Base-by-base conservation (phyloP, 140 eudicot genomes). In the Bidens hawaiensis region DNA sequence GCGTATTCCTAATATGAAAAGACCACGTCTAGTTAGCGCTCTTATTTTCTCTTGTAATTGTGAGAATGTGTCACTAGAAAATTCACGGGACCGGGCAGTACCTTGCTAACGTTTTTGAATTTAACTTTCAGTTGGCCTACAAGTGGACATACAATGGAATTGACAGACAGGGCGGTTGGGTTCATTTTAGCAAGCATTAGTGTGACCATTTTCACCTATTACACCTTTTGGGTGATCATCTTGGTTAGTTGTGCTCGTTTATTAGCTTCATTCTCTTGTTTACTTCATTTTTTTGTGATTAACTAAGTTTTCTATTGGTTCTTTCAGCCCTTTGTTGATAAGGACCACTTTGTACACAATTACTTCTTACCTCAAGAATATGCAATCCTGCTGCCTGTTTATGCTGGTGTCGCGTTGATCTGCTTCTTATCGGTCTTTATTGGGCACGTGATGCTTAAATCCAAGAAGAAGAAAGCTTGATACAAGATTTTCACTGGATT, bases 211-310 rank as follows among this genome's bases (percentile, higher is more conserved):
- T 93, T 93, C 81, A 82, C 99, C 5, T 93, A 93, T 63, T 93
- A 93, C 76, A 85, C 96, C 62, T 88, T 93, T 75, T 93, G 99
- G 99, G 95, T 93, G 52, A 88, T 93, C 76, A 83, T 88, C 67
- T 75, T 93, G 96, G 99, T 93, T 55, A 81, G 96, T 79, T 36
- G 17, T n/a, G 13, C 31, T 23, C 26, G 3, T 54, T 28, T 10
- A 2, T 13, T 19, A 14, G 5, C 26, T 27, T 53, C 26, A 3
- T 16, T 28, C 57, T 34, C 27, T 1, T 48, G 28, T 30, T 7
- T 12, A 27, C 5, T 30, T 51, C 3, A 53, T 34, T 23, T 14
- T 10, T 33, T 34, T 56, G 31, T 22, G 13, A 13, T 38, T 40
- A 28, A 60, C 42, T 42, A 2, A 25, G 12, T 61, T 11, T 54